These are phyloP conservation scores for Bipolaris oryzae DNA, from an alignment of 2,329 filamentous ascomycete species.

Conservation along the genomic window DNA sequence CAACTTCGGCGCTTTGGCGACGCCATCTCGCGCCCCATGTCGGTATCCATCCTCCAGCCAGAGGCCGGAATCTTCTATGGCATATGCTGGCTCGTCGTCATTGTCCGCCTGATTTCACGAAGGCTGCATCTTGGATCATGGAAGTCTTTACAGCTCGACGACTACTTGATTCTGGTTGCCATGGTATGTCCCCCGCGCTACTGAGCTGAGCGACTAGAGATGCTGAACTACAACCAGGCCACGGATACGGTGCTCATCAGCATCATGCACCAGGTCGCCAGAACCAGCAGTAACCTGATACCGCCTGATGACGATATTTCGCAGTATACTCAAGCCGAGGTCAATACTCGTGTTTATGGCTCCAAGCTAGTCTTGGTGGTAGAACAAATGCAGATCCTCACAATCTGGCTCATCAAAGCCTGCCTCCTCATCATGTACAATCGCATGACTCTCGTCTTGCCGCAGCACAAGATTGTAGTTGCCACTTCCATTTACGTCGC, in stretches of 20 bases:
- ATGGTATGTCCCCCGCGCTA: conserved; percentile 32
- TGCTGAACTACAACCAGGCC: conserved; percentile 24
- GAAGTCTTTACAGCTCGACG: conserved; percentile 44
- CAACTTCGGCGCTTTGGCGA: conserved; percentile 12
- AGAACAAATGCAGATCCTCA: conserved; percentile 60
- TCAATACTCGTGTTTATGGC: conserved; percentile 55
- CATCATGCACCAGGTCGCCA: conserved; percentile 40
- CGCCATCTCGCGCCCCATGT: conserved; percentile 21
- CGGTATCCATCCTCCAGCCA: conserved; percentile 34
- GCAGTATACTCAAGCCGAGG: conserved; percentile 45
- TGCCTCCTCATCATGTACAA: conserved; percentile 62
- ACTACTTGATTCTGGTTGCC: conserved; percentile 44
- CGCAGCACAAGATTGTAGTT: conserved; percentile 48
- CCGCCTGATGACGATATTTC: conserved; percentile 41
- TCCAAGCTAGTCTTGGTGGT: conserved; percentile 62
- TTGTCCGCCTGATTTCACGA: conserved; percentile 36
- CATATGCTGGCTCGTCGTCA: conserved; percentile 43
- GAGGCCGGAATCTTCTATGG: conserved; percentile 44
- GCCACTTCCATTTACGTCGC: conserved; percentile 54
- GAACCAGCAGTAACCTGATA: conserved; percentile 46
- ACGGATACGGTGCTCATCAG: conserved; percentile 44
- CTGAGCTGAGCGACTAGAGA: background rate
- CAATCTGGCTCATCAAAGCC: conserved; percentile 60
- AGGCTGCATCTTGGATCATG: conserved; percentile 40
- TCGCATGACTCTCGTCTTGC: conserved; percentile 52